phyloP scores from a whole-genome alignment of 345 rosid genomes.

The Murraya paniculata region DNA sequence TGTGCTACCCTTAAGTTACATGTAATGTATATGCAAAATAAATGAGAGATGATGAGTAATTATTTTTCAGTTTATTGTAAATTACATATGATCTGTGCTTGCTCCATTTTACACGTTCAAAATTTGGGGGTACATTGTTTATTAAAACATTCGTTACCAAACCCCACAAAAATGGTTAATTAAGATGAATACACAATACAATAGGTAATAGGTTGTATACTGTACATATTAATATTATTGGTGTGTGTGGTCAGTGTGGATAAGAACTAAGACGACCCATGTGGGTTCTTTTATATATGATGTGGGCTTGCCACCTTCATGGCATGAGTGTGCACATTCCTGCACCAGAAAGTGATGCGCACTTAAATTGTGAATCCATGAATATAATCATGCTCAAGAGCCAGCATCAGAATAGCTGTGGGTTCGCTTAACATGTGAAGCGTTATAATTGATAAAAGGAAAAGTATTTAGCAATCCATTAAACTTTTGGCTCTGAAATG shows the following conservation, averaged over 20 bases:
- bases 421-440: slow-evolving; percentile 32
- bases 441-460: neutral
- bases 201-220: neutral
- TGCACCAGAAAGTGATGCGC: slow-evolving; percentile 34
- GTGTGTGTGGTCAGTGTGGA: too few species aligned
- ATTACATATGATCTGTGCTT: too few species aligned
- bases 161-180: neutral
- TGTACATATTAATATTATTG: too few species aligned
- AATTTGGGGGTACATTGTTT: neutral
- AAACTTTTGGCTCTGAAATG: neutral
- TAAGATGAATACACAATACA: neutral
- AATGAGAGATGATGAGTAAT: too few species aligned
- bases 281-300: slow-evolving; percentile 25
- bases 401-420: slow-evolving; percentile 18
- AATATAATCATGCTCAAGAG: slow-evolving; percentile 24
- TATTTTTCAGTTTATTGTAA: too few species aligned
- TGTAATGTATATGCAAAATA: too few species aligned
- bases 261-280: slow-evolving; percentile 15
- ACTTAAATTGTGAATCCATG: slow-evolving; percentile 12
- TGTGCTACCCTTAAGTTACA: neutral
- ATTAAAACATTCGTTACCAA: neutral
- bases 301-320: slow-evolving; percentile 41
- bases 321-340: slow-evolving; percentile 29
- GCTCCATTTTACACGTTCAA: neutral
- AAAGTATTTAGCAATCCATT: neutral